Percentiles rank a stretch among this genome's conserved stretches.
Evolutionary conservation across 2,329 filamentous ascomycete species (phyloP).

Genomic region (Colletotrichum tabaci): DNA sequence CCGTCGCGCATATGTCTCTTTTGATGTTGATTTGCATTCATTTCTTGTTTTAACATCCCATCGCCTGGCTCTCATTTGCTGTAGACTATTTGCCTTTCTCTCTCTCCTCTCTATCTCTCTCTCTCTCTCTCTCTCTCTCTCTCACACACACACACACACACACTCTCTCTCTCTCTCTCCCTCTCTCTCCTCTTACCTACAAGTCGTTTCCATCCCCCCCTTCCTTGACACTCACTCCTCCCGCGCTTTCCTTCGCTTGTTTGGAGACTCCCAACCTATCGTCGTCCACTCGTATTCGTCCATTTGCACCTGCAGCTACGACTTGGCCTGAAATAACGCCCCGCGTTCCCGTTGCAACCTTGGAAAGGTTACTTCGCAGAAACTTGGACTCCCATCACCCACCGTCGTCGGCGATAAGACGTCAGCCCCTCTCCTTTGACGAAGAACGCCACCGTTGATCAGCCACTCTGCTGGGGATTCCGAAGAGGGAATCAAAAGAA

Average conservation of each 20-base stretch:
- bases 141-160: background rate
- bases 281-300: background rate
- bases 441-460: constrained; percentile 22
- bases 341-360: constrained; percentile 15
- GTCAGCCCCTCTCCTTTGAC: constrained; percentile 14
- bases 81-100: constrained; percentile 7
- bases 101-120: background rate
- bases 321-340: constrained; percentile 15
- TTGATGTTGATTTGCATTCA: constrained; percentile 30
- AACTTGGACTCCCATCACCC: constrained; percentile 24
- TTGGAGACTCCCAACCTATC: background rate
- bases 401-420: constrained; percentile 29
- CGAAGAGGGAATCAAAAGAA: no score
- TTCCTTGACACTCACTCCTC: constrained; percentile 3
- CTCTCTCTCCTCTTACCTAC: constrained; percentile 1
- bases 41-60: constrained; percentile 40
- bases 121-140: background rate
- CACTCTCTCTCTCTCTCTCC: background rate
- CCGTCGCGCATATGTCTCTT: constrained; percentile 29
- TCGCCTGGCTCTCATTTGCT: constrained; percentile 27
- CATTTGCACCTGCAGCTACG: background rate
- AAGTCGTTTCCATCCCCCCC: constrained; percentile 3
- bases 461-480: constrained; percentile 10
- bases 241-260: background rate
- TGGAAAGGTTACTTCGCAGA: constrained; percentile 20